Base-by-base conservation (phyloP, 176 grass and related monocot genomes). In the Oryza officinalis region DNA sequence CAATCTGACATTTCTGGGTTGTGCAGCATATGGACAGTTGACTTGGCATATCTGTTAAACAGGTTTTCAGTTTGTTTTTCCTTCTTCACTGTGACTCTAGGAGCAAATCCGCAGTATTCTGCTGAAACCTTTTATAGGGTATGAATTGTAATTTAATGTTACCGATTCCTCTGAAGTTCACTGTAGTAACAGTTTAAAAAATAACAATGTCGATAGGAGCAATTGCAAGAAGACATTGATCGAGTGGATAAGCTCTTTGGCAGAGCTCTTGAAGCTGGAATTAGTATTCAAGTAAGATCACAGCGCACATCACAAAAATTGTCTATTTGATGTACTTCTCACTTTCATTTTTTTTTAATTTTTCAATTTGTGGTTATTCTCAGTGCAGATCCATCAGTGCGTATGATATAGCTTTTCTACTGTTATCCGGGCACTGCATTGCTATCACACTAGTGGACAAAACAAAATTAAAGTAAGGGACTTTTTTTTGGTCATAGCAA, bases 401-500 rank as follows among this genome's bases (percentile, higher is more conserved):
- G 17, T 86, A 90, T 81, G 91, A 99, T 63, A 92, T 99, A 79
- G 87, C 93, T 80, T 78, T 92, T 84, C 93, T 96, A 63, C 69
- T 99, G 31, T 87, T 99, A 69, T 96, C 93, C 0, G 91, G 93
- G 15, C 83, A 93, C 41, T 94, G 89, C 41, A 92, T 99, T 79
- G 96, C 91, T 68, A 87, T 99, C 78, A 93, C 96, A 28, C 79
- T 99, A 81, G 91, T 99, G 89, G 93, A 99, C 86, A 99, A 99
- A 87, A 92, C 92, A 35, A 99, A 99, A 72, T 86, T 99, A 71
- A 88, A 82, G 96, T 99, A 81, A 87, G 78, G 46, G n/a, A 50
- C n/a, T 64, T 50, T 60, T 59, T 67, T 20, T 2, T 46, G 57
- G 13, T 11, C 22, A 35, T 4, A 20, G 25, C 61, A 20, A 79